Percentiles rank a stretch among this genome's conserved stretches.
phyloP scores from a whole-genome alignment of 306 rosid genomes.

The Cucumis sativus region DNA sequence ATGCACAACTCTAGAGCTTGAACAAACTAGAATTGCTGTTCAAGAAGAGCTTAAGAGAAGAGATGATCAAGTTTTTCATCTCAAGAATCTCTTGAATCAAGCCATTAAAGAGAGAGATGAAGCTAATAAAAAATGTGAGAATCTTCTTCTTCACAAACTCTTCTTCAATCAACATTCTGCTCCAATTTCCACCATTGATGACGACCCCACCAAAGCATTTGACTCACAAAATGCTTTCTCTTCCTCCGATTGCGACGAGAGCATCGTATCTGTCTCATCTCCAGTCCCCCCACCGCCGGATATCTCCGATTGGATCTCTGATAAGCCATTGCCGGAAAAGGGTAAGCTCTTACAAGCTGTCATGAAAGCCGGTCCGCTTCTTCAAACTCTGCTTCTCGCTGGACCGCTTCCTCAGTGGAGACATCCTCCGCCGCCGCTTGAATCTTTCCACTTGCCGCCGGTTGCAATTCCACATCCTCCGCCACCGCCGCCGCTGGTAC shows the following conservation, averaged over 20 bases:
- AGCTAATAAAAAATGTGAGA: constrained; percentile 53
- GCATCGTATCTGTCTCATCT: constrained; percentile 94
- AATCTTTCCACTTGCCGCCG: constrained; percentile 82
- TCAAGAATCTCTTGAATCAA: constrained; percentile 45
- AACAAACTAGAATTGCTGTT: constrained; percentile 51
- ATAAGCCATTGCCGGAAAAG: constrained; percentile 76
- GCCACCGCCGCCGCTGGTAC: constrained; percentile 12
- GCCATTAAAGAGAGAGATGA: constrained; percentile 76
- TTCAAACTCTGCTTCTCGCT: constrained; percentile 73
- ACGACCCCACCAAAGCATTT: constrained; percentile 62
- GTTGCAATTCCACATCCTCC: constrained; percentile 44
- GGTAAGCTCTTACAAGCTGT: constrained; percentile 95
- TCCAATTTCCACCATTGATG: constrained; percentile 86
- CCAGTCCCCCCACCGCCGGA: constrained; percentile 32
- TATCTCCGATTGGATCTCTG: constrained; percentile 31
- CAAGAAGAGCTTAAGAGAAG: constrained; percentile 76
- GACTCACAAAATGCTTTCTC: constrained; percentile 68
- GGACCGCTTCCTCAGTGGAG: constrained; percentile 99
- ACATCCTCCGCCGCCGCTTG: constrained; percentile 94
- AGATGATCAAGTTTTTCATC: constrained; percentile 49
- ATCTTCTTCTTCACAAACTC: constrained; percentile 46
- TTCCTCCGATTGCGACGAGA: constrained; percentile 90
- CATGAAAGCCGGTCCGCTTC: constrained; percentile 92
- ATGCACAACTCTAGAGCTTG: constrained; percentile 58
- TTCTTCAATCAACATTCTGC: constrained; percentile 22